phyloP scores from a whole-genome alignment of 2,329 filamentous ascomycete species.

The Dothideomycetes sp. region DNA sequence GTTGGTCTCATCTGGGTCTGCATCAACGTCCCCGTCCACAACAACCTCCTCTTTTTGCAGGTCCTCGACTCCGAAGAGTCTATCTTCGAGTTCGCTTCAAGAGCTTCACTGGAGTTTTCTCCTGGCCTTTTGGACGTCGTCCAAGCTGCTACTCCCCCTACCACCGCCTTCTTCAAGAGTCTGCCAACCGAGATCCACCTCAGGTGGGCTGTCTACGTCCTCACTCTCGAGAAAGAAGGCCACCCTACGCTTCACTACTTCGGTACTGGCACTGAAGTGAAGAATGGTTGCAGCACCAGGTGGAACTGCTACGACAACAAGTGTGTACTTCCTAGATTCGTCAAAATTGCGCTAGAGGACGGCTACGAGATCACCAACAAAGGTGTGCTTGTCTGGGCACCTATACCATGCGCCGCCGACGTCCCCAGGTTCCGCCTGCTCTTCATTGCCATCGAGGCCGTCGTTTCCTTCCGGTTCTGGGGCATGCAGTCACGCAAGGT shows the following conservation, averaged over 20 bases:
- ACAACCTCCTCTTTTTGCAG: no score
- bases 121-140: not conserved
- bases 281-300: no score
- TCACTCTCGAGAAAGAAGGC: not conserved
- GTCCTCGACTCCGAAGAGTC: no score
- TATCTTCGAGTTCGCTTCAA: no score
- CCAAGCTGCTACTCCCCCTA: not conserved
- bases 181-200: not conserved
- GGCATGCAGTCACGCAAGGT: not conserved
- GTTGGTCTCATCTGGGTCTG: no score
- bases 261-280: no score
- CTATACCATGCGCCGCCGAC: conserved; percentile 10
- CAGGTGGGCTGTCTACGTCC: not conserved
- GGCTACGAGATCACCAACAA: not conserved
- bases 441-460: conserved; percentile 1
- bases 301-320: no score
- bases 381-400: not conserved
- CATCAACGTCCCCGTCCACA: no score
- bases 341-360: not conserved
- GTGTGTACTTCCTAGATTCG: conserved; percentile 6
- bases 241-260: no score
- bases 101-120: no score
- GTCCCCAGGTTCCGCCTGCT: not conserved
- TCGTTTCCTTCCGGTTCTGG: conserved; percentile 1
- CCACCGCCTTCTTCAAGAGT: not conserved